Evolutionary conservation across 75 land plant species (phyloP), one percentile per base, ranked within the genome.

Genomic region (Isoetes taiwanensis): DNA sequence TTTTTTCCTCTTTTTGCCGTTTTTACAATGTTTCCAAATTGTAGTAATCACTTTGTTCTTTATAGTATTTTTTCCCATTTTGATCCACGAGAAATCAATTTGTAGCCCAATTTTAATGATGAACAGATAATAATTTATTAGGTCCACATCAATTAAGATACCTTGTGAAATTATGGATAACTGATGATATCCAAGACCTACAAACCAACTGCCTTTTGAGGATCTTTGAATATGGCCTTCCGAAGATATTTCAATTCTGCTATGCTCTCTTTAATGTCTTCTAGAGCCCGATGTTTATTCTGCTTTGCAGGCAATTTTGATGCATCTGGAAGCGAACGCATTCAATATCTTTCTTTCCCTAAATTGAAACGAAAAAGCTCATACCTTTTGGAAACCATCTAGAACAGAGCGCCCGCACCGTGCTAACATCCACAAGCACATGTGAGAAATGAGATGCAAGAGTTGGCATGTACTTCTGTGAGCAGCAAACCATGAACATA

Each of bases 241-340:
- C 71, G 78, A 69, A 67, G 73, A 61, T 77, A 93, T 58, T 79
- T 76, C 35, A 93, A 83, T 72, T 93, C 98, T 37, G 32, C 62
- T 16, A 93, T 93, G 81, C 98, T 93, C 52, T 87, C 95, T 66
- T 72, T 93, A 48, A 93, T 81, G 52, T 93, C 98, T 43, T 93
- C 95, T 76, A 93, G 43, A 16, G 98, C 95, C 30, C 95, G 72
- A 53, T 93, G 98, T 11, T 74, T 71, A 19, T 84, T 72, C 33
- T 72, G 67, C 70, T 87, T 93, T 9, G 29, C 4, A 30, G 95
- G 95, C 12, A 75, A 83, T 54, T 63, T 83, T 30, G 74, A 73
- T n/a, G 76, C 60, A 43, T 90, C 88, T 83, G 56, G 28, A 27
- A 0, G 37, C 32, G 10, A 34, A 30, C 52, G n/a, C n/a, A n/a